Evolutionary conservation across 2,329 filamentous ascomycete genomes (phyloP).

Genomic region (Fusarium pseudograminearum): DNA sequence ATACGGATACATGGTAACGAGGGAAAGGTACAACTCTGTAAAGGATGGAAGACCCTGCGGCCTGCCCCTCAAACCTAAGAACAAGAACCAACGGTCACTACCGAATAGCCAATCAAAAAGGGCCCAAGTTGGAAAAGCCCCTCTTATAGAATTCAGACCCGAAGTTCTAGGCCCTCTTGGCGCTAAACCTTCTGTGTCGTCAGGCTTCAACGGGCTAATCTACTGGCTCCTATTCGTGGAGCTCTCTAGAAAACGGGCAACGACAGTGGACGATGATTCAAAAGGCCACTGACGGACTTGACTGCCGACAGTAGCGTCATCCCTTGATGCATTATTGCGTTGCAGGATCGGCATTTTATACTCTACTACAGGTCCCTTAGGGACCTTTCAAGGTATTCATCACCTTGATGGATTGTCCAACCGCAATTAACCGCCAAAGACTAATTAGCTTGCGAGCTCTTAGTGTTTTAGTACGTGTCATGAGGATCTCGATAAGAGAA

Average conservation of each 20-base stretch:
- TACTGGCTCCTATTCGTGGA: slow-evolving; percentile 25
- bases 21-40: neutral
- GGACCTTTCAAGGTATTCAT: neutral
- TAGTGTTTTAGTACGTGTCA: neutral
- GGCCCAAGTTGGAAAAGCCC: neutral
- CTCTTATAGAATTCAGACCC: slow-evolving; percentile 21
- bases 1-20: neutral
- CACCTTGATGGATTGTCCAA: slow-evolving; percentile 6
- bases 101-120: slow-evolving; percentile 31
- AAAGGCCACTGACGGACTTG: slow-evolving; percentile 7
- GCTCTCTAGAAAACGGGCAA: neutral
- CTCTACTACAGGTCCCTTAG: neutral
- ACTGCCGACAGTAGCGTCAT: slow-evolving; percentile 39
- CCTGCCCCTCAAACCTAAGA: neutral
- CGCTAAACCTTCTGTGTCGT: slow-evolving; percentile 13
- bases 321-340: slow-evolving; percentile 15
- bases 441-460: slow-evolving; percentile 26
- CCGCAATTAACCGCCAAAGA: slow-evolving; percentile 3
- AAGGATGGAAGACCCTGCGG: slow-evolving; percentile 16
- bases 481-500: slow-evolving; percentile 13
- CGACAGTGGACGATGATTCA: neutral
- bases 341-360: slow-evolving; percentile 25
- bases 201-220: neutral
- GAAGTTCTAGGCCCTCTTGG: slow-evolving; percentile 39
- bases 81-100: slow-evolving; percentile 25